Percentiles rank a stretch among this genome's conserved stretches.
phyloP scores from a whole-genome alignment of 345 rosid species.

The Xanthoceras sorbifolium region DNA sequence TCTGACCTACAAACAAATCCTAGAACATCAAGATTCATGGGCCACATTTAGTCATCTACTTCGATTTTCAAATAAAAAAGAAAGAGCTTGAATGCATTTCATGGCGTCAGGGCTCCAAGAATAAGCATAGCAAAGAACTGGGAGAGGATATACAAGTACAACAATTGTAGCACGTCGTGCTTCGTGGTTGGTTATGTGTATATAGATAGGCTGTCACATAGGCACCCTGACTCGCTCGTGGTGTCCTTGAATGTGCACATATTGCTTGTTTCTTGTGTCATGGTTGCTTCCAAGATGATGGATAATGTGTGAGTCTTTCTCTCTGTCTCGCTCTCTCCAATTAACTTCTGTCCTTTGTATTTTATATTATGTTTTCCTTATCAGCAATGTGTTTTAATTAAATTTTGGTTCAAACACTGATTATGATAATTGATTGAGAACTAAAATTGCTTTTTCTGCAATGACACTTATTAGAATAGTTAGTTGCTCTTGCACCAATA shows the following conservation, averaged over 20 bases:
- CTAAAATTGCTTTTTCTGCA: neutral
- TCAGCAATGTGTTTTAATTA: neutral
- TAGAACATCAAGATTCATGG: neutral
- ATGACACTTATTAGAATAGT: neutral
- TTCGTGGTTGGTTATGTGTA: slow-evolving; percentile 84
- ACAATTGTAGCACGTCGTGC: slow-evolving; percentile 84
- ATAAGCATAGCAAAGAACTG: slow-evolving; percentile 77
- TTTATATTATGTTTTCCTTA: neutral
- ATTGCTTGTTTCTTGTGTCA: slow-evolving; percentile 74
- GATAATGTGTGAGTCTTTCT: slow-evolving; percentile 76
- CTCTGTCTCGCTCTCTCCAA: neutral
- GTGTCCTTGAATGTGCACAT: slow-evolving; percentile 76
- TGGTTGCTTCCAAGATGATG: slow-evolving; percentile 90
- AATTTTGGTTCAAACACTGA: neutral
- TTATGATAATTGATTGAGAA: too few species aligned
- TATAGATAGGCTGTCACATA: slow-evolving; percentile 73
- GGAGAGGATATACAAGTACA: slow-evolving; percentile 86
- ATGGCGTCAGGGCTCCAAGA: slow-evolving; percentile 72
- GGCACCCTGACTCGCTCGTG: slow-evolving; percentile 72
- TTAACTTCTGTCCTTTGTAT: neutral
- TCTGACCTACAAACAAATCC: neutral
- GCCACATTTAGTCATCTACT: too few species aligned
- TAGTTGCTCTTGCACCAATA: too few species aligned
- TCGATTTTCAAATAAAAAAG: neutral
- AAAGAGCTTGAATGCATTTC: slow-evolving; percentile 69